These are phyloP conservation scores for Teunomyces funiuensis DNA, from an alignment of 805 yeast genomes.

Conservation along the genomic window DNA sequence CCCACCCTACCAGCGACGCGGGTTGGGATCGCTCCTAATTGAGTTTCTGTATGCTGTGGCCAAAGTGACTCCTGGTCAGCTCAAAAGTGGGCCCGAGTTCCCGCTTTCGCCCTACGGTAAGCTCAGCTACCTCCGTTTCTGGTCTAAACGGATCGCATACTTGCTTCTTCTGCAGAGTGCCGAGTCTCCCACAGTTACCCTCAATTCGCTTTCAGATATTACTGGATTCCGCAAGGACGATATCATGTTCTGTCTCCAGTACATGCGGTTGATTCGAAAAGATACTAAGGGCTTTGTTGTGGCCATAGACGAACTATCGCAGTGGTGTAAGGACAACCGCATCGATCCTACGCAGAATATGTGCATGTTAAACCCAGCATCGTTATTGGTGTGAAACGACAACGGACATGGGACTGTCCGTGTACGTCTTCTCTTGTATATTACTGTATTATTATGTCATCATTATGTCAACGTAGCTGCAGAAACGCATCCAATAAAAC, in stretches of 20 bases:
- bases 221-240: slow-evolving; percentile 71
- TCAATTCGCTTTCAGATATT: slow-evolving; percentile 49
- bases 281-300: slow-evolving; percentile 15
- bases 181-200: slow-evolving; percentile 34
- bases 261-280: slow-evolving; percentile 40
- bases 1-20: slow-evolving; percentile 85
- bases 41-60: slow-evolving; percentile 83
- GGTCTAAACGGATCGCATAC: slow-evolving; percentile 53
- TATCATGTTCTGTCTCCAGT: slow-evolving; percentile 55
- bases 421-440: slow-evolving; percentile 2
- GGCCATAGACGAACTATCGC: slow-evolving; percentile 19
- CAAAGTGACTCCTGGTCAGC: slow-evolving; percentile 48
- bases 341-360: slow-evolving; percentile 26
- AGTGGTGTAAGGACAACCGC: slow-evolving; percentile 30
- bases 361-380: slow-evolving; percentile 30
- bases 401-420: too few relatives aligned
- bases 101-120: slow-evolving; percentile 86
- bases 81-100: slow-evolving; percentile 84
- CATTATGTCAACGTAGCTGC: slow-evolving; percentile 70
- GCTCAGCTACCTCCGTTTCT: slow-evolving; percentile 67
- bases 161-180: slow-evolving; percentile 13
- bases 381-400: slow-evolving; percentile 21
- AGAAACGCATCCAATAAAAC: slow-evolving; percentile 71
- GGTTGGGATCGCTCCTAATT: slow-evolving; percentile 75
- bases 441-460: slow-evolving; percentile 10